Percentiles rank a stretch among this genome's conserved stretches.
phyloP scores from a whole-genome alignment of 768 basidiomycete genomes.

The Mycena haematopus region DNA sequence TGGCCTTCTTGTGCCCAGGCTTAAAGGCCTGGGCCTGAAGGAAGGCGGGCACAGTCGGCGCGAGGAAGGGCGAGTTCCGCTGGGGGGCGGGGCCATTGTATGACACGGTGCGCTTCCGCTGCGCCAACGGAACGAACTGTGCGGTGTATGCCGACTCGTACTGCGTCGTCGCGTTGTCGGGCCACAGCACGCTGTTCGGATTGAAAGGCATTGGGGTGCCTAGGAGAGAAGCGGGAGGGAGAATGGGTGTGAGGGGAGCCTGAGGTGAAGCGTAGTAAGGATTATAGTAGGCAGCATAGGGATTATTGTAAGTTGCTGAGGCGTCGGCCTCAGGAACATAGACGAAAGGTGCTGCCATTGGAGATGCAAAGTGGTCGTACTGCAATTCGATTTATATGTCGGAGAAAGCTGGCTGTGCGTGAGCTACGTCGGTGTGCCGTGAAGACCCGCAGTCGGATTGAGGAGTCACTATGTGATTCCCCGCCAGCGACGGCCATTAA shows the following conservation, averaged over 20 bases:
- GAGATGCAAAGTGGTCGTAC: neutral
- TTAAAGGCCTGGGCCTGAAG: neutral
- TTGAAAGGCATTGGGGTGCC: constrained; percentile 9
- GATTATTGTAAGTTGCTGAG: neutral
- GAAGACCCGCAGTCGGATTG: constrained; percentile 12
- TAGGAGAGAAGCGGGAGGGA: constrained; percentile 18
- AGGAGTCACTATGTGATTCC: neutral
- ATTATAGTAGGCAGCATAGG: neutral
- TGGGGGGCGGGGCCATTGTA: neutral
- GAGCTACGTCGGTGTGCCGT: neutral
- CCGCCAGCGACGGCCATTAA: neutral
- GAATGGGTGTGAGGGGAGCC: constrained; percentile 8
- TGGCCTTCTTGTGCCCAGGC: constrained; percentile 19
- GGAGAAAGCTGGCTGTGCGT: constrained; percentile 1
- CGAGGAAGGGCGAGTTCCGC: constrained; percentile 10
- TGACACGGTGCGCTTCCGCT: constrained; percentile 22
- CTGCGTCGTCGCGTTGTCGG: neutral
- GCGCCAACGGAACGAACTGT: constrained; percentile 8
- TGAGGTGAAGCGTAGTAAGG: constrained; percentile 16
- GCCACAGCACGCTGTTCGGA: constrained; percentile 20
- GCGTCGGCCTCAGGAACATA: constrained; percentile 18
- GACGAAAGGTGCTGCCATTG: constrained; percentile 26
- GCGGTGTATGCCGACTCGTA: constrained; percentile 19
- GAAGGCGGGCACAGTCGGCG: constrained; percentile 6
- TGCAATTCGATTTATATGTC: neutral